These are phyloP conservation scores for Triticum monococcum DNA, from an alignment of 176 grass and related monocot species.

Conservation along the genomic window DNA sequence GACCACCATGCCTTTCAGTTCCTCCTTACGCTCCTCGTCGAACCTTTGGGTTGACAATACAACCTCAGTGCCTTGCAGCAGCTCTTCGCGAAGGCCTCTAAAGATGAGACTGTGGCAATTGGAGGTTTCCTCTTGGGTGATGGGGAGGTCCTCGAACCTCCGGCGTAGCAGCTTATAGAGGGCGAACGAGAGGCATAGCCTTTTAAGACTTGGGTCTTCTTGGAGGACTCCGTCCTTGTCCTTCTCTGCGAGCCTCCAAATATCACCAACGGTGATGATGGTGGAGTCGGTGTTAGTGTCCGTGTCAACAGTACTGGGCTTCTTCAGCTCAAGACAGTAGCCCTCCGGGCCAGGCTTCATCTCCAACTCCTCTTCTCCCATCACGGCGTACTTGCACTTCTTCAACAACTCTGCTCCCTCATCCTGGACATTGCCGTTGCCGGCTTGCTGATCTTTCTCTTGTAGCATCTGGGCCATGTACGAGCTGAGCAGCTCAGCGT, in stretches of 20 bases:
- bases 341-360: neutral
- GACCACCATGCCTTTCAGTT: neutral
- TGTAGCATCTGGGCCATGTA: neutral
- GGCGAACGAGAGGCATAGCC: conserved; percentile 19
- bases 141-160: neutral
- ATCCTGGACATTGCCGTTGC: no score
- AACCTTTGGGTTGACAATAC: neutral
- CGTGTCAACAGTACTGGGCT: no score
- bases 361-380: neutral
- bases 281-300: neutral
- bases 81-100: neutral
- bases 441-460: no score
- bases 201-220: neutral
- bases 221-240: neutral
- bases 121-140: neutral
- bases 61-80: neutral
- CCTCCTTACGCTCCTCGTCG: neutral
- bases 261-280: neutral
- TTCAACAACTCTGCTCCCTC: neutral
- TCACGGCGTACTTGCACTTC: neutral
- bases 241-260: neutral
- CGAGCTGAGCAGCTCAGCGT: neutral
- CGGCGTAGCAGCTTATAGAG: conserved; percentile 18
- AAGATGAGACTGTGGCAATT: neutral
- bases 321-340: neutral